phyloP scores from a whole-genome alignment of 2,329 filamentous ascomycete species.

The Zasmidium angulare region DNA sequence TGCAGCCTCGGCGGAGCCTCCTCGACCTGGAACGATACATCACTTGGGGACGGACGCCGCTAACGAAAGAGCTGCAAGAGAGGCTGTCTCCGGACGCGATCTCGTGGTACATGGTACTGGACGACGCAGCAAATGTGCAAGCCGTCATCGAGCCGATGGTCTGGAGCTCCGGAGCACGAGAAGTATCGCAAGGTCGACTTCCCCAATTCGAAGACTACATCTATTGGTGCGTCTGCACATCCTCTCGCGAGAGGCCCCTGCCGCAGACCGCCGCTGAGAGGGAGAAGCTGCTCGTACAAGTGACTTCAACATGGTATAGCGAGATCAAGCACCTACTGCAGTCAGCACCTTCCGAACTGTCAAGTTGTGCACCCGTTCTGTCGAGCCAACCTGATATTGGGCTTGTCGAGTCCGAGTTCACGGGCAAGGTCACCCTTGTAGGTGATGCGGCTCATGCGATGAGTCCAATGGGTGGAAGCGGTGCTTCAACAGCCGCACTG shows the following conservation, averaged over 20 bases:
- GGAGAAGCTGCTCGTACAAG: too few relatives aligned
- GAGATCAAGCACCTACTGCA: background rate
- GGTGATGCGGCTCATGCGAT: background rate
- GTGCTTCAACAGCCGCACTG: background rate
- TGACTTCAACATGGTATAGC: background rate
- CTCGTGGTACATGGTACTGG: background rate
- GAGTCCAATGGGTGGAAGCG: background rate
- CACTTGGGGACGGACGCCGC: background rate
- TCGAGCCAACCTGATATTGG: background rate
- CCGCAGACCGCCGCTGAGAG: too few relatives aligned
- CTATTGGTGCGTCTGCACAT: background rate
- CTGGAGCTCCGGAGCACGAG: background rate
- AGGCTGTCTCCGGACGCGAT: background rate
- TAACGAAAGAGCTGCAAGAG: background rate
- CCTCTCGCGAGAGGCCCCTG: background rate
- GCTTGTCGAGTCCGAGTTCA: background rate
- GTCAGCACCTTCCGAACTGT: background rate
- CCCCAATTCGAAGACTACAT: background rate
- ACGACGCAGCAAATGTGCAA: background rate
- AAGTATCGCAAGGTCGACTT: background rate
- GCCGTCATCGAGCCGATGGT: background rate
- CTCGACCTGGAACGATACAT: background rate
- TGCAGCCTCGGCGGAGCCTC: background rate
- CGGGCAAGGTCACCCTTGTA: background rate
- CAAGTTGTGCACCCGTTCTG: background rate